These are phyloP conservation scores for Sisymbrium irio DNA, from an alignment of 345 rosid species.

Conservation along the genomic window DNA sequence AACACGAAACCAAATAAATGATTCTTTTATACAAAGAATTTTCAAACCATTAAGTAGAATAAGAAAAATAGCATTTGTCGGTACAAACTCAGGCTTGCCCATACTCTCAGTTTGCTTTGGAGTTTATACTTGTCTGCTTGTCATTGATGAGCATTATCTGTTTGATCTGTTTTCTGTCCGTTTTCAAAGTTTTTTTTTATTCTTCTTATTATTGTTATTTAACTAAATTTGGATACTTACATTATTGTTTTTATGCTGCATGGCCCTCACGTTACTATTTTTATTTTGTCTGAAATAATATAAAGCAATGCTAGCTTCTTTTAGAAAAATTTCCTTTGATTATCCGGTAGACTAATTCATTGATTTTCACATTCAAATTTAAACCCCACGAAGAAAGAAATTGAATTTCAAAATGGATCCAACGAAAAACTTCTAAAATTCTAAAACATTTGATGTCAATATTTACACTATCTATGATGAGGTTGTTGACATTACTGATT, in stretches of 20 bases:
- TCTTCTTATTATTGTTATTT: no score
- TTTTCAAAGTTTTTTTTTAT: constrained; percentile 1
- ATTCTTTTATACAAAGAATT: neutral
- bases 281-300: constrained; percentile 5
- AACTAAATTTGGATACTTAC: constrained; percentile 2
- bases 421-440: neutral
- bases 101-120: constrained; percentile 33
- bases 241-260: constrained; percentile 26
- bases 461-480: neutral
- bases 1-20: constrained; percentile 1
- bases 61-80: neutral
- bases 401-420: neutral
- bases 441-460: neutral
- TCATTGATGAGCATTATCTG: constrained; percentile 32
- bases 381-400: neutral
- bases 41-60: neutral
- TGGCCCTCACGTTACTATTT: constrained; percentile 32
- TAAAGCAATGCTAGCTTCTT: neutral
- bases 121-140: constrained; percentile 36
- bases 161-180: constrained; percentile 22
- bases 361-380: neutral
- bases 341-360: neutral
- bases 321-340: neutral
- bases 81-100: constrained; percentile 28
- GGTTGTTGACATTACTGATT: neutral